Evolutionary conservation across 345 rosid species (phyloP).

Genomic region (Arabidopsis thaliana): DNA sequence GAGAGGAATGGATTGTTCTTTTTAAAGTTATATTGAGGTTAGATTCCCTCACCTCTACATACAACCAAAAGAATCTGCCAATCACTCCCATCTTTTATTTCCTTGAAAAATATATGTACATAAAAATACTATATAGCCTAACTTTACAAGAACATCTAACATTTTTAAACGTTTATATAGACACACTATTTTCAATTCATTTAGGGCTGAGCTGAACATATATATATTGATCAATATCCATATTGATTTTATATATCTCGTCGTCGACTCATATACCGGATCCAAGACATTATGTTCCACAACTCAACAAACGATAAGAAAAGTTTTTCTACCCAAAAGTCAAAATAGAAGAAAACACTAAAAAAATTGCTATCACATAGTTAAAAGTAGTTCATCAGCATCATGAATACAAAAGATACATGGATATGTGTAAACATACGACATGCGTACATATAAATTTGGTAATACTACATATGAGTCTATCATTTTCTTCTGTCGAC

Average conservation of each 20-base stretch:
- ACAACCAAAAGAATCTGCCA: conserved; percentile 84
- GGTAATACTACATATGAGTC: conserved; percentile 21
- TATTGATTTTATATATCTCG: neutral
- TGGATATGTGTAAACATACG: conserved; percentile 16
- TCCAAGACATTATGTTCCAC: neutral
- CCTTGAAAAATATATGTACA: conserved; percentile 12
- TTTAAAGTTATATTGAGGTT: conserved; percentile 47
- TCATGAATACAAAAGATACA: conserved; percentile 25
- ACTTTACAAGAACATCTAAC: conserved; percentile 13
- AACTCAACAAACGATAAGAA: neutral
- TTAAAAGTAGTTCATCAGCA: conserved; percentile 4
- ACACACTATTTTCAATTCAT: neutral
- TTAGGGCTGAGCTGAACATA: neutral
- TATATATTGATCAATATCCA: conserved; percentile 2
- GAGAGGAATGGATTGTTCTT: conserved; percentile 29
- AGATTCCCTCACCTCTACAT: conserved; percentile 73
- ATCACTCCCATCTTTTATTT: conserved; percentile 50
- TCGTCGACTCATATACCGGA: neutral
- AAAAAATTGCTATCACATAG: conserved; percentile 17
- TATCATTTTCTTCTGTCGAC: conserved; percentile 26
- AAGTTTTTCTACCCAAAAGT: neutral
- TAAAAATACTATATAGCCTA: neutral
- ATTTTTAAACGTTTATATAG: neutral
- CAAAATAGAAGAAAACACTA: conserved; percentile 5
- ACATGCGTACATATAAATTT: conserved; percentile 17